These are phyloP conservation scores for Trametes elegans DNA, from an alignment of 768 basidiomycete species.

Conservation along the genomic window DNA sequence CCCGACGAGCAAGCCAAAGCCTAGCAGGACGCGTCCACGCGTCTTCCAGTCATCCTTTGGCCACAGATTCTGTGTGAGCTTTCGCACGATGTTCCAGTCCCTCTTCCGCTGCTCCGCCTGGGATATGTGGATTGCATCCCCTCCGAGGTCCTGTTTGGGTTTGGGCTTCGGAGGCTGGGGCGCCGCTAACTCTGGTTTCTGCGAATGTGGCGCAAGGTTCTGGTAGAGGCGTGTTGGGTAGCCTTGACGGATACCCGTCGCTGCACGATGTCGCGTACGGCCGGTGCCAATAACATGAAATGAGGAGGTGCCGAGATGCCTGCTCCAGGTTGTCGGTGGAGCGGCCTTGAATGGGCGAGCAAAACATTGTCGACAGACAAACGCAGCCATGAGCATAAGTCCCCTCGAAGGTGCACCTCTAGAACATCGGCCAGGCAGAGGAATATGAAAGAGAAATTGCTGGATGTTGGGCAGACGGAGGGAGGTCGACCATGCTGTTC, in stretches of 20 bases:
- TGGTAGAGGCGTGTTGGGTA: background rate
- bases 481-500: background rate
- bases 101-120: slow-evolving; percentile 55
- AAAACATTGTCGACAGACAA: slow-evolving; percentile 8
- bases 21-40: slow-evolving; percentile 76
- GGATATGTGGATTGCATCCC: slow-evolving; percentile 15
- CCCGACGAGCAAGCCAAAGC: slow-evolving; percentile 72
- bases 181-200: background rate
- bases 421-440: background rate
- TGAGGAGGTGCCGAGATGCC: background rate
- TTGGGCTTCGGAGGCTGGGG: slow-evolving; percentile 1
- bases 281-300: background rate
- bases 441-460: background rate
- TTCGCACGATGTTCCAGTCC: slow-evolving; percentile 87
- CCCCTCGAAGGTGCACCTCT: background rate
- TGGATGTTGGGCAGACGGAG: background rate
- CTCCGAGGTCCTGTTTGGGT: slow-evolving; percentile 12
- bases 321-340: background rate
- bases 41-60: slow-evolving; percentile 83
- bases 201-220: slow-evolving; percentile 4
- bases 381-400: background rate
- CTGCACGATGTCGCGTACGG: background rate
- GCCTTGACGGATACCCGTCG: too few relatives aligned
- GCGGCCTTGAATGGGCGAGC: background rate
- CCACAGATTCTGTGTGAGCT: slow-evolving; percentile 89